phyloP scores from a whole-genome alignment of 2,329 filamentous ascomycete genomes.

The Kalmusia sp. region DNA sequence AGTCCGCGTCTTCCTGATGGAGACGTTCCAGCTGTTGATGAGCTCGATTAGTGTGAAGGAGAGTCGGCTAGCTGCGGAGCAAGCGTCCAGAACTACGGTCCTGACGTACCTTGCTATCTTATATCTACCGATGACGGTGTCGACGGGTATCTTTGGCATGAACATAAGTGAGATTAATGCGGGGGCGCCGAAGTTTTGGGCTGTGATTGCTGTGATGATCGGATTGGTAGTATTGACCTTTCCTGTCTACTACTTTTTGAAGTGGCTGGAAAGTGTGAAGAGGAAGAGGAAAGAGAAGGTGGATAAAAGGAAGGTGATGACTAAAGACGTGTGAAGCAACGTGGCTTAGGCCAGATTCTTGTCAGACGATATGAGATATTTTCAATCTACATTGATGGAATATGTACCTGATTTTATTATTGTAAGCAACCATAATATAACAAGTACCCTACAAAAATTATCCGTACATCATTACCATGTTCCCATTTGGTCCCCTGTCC shows the following conservation, averaged over 20 bases:
- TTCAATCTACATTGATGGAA: background rate
- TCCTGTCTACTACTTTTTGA: too few species aligned
- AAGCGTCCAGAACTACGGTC: background rate
- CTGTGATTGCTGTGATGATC: background rate
- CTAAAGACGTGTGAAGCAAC: too few species aligned
- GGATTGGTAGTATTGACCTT: too few species aligned
- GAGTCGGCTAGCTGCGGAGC: conserved; percentile 17
- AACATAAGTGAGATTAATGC: background rate
- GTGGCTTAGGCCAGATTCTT: too few species aligned
- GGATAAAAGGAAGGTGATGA: too few species aligned
- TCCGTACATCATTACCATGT: too few species aligned
- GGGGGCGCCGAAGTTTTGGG: background rate
- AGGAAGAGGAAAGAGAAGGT: too few species aligned
- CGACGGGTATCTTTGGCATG: background rate
- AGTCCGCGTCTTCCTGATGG: conserved; percentile 24
- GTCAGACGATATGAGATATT: too few species aligned
- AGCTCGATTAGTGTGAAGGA: conserved; percentile 26
- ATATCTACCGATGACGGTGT: background rate
- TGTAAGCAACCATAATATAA: too few species aligned
- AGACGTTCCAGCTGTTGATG: conserved; percentile 29
- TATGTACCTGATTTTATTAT: background rate
- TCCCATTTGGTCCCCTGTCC: background rate
- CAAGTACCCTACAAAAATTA: too few species aligned
- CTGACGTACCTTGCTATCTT: background rate
- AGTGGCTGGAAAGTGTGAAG: too few species aligned